Evolutionary conservation across 805 yeast species (phyloP).

Genomic region (Kuraishia molischiana): DNA sequence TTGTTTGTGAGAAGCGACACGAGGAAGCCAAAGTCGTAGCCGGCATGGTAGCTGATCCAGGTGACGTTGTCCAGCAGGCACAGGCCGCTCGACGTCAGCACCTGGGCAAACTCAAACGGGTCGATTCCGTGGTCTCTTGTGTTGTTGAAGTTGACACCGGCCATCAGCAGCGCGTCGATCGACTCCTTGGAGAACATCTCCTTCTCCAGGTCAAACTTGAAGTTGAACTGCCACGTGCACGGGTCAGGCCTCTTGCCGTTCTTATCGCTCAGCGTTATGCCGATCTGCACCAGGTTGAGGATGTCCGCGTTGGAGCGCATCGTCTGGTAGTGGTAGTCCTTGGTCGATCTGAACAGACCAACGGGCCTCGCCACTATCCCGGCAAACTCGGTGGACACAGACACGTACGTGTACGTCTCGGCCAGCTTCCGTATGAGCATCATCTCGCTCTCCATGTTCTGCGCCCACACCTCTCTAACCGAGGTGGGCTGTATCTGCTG

Average conservation of each 20-base stretch:
- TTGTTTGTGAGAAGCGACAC: slow-evolving; percentile 67
- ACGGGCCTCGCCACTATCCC: slow-evolving; percentile 95
- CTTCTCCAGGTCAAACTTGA: slow-evolving; percentile 61
- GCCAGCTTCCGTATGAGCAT: slow-evolving; percentile 48
- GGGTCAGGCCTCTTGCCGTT: slow-evolving; percentile 61
- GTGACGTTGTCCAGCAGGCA: slow-evolving; percentile 59
- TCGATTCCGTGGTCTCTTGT: slow-evolving; percentile 75
- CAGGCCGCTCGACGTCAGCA: slow-evolving; percentile 78
- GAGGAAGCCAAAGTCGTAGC: slow-evolving; percentile 90
- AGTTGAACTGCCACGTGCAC: slow-evolving; percentile 95
- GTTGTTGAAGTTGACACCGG: slow-evolving; percentile 73
- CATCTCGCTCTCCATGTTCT: slow-evolving; percentile 60
- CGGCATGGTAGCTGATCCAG: slow-evolving; percentile 91
- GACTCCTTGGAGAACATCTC: slow-evolving; percentile 90
- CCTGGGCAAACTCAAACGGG: slow-evolving; percentile 71
- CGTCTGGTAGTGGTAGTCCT: slow-evolving; percentile 94
- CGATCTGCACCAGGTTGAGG: slow-evolving; percentile 77
- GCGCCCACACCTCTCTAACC: slow-evolving; percentile 65
- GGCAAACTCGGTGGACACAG: slow-evolving; percentile 87
- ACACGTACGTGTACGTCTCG: slow-evolving; percentile 45
- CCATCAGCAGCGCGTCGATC: slow-evolving; percentile 64
- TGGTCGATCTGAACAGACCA: slow-evolving; percentile 81
- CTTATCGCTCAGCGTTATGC: slow-evolving; percentile 63
- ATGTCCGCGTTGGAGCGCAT: slow-evolving; percentile 86
- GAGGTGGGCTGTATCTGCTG: slow-evolving; percentile 31